Conservation (phyloP, 176 grass and related monocot genomes). For the Oryza glumipatula region DNA sequence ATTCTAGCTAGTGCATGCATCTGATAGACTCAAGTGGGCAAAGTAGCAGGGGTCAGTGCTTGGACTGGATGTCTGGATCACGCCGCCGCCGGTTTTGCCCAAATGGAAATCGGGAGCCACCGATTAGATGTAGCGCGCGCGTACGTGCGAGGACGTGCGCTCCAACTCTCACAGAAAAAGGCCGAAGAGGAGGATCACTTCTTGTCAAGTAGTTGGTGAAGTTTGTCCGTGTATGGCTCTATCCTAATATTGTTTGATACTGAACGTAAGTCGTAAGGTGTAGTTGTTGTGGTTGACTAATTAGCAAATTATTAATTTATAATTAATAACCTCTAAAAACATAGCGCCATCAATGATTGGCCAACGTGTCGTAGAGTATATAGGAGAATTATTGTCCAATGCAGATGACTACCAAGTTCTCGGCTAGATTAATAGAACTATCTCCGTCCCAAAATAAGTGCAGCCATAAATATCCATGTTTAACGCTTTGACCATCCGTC, state of each 20-base stretch:
- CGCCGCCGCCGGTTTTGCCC: background rate
- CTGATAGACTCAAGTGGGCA: background rate
- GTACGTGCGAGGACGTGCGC: no score
- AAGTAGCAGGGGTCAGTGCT: background rate
- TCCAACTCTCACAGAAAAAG: no score
- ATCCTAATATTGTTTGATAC: conserved; percentile 4
- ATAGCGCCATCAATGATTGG: conserved; percentile 31
- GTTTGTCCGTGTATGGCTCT: no score
- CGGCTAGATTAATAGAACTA: background rate
- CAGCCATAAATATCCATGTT: no score
- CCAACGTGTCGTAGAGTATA: background rate
- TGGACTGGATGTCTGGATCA: background rate
- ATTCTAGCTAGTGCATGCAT: background rate
- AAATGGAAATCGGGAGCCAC: background rate
- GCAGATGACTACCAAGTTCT: background rate
- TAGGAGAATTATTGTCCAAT: background rate
- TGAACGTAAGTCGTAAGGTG: background rate
- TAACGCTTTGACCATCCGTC: no score
- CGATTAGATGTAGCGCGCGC: no score
- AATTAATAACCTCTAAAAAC: background rate
- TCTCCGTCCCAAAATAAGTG: no score
- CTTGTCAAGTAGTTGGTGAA: no score
- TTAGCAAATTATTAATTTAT: background rate
- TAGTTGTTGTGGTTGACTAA: conserved; percentile 28
- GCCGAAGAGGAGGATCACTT: no score